Percentiles rank a stretch among this genome's conserved stretches.
Conservation (phyloP, 2,329 filamentous ascomycete species). For the Annulohypoxylon truncatum region DNA sequence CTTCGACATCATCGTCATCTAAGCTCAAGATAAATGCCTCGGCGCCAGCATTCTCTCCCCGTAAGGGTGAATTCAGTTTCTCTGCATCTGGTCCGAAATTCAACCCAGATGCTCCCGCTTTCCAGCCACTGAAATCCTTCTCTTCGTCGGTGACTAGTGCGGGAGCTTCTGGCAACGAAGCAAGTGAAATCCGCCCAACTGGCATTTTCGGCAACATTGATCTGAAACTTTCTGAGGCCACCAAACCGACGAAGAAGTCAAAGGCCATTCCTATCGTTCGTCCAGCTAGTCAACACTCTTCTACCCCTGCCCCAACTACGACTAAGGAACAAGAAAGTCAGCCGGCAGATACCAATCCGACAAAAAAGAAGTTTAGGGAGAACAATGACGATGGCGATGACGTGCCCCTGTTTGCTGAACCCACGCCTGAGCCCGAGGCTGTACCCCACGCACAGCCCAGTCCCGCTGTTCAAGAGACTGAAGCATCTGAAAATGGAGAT, state of each 20-base stretch:
- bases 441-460: slow-evolving; percentile 46
- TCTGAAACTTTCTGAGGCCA: slow-evolving; percentile 68
- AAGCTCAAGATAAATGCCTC: slow-evolving; percentile 72
- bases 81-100: slow-evolving; percentile 75
- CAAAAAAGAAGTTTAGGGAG: slow-evolving; percentile 77
- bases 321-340: slow-evolving; percentile 70
- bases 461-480: slow-evolving; percentile 28
- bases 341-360: slow-evolving; percentile 72
- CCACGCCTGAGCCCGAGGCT: slow-evolving; percentile 52
- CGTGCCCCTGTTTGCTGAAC: slow-evolving; percentile 78
- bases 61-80: slow-evolving; percentile 65
- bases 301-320: slow-evolving; percentile 36
- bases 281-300: slow-evolving; percentile 65
- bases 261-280: slow-evolving; percentile 86
- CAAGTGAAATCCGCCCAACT: slow-evolving; percentile 54
- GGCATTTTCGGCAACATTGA: slow-evolving; percentile 79
- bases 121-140: slow-evolving; percentile 71
- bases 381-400: slow-evolving; percentile 75
- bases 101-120: slow-evolving; percentile 80
- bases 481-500: slow-evolving; percentile 18
- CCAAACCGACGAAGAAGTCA: slow-evolving; percentile 75
- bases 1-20: slow-evolving; percentile 53
- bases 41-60: slow-evolving; percentile 78
- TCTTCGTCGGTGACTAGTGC: slow-evolving; percentile 61
- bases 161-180: slow-evolving; percentile 58